Percentiles rank a stretch among this genome's conserved stretches.
Evolutionary conservation across 495 filamentous ascomycete genomes (phyloP).

Genomic region (Talaromyces nanjingensis): DNA sequence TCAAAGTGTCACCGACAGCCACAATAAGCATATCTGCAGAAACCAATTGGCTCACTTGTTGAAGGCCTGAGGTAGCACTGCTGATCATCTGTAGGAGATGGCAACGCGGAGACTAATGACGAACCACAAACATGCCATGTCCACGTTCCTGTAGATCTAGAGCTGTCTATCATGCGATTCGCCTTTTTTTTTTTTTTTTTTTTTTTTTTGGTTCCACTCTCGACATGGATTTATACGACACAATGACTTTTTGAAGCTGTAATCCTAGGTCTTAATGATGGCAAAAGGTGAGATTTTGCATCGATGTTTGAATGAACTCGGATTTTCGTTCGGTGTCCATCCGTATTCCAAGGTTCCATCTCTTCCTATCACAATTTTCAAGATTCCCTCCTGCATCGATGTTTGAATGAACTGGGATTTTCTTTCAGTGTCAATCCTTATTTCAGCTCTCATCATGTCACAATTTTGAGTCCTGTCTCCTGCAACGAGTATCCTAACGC

Average conservation of each 20-base stretch:
- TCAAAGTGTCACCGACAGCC: background rate
- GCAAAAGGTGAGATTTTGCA: background rate
- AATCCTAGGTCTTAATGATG: background rate
- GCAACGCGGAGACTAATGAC: background rate
- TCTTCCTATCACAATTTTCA: too few relatives aligned
- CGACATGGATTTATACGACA: background rate
- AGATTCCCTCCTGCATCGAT: too few relatives aligned
- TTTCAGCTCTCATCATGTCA: background rate
- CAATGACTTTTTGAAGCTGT: background rate
- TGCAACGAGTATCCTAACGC: background rate
- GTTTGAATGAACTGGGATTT: conserved; percentile 2
- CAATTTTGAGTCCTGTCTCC: background rate
- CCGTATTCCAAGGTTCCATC: too few relatives aligned
- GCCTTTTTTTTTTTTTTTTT: background rate
- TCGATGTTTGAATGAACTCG: conserved; percentile 4
- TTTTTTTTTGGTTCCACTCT: background rate
- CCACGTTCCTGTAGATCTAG: conserved; percentile 5
- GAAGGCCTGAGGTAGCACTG: background rate
- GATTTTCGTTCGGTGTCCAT: background rate
- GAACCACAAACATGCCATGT: background rate
- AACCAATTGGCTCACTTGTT: background rate
- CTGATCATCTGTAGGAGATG: background rate
- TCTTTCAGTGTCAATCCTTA: background rate
- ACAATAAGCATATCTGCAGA: background rate
- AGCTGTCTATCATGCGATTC: background rate